Conservation (phyloP, 805 yeast genomes). For the Candida glaebosa region DNA sequence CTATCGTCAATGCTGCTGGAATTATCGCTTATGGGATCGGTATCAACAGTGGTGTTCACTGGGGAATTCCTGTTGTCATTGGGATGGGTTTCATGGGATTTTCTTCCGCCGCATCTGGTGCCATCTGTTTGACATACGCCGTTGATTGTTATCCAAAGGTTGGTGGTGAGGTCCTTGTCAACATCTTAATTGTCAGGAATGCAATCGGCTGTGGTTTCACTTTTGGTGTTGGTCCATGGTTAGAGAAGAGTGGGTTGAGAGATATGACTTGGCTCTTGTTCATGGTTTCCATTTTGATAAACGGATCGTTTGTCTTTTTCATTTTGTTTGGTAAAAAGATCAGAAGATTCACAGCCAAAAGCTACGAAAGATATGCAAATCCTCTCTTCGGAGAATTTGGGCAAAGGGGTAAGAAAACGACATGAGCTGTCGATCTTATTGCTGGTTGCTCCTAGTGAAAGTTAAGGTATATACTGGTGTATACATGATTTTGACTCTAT, state of each 20-base stretch:
- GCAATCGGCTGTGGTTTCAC: conserved; percentile 34
- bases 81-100: conserved; percentile 46
- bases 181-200: conserved; percentile 42
- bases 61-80: conserved; percentile 42
- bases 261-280: conserved; percentile 23
- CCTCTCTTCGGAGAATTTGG: conserved; percentile 18
- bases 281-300: conserved; percentile 26
- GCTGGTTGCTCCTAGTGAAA: background rate
- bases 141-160: conserved; percentile 43
- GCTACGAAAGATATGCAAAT: conserved; percentile 11
- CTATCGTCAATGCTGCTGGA: conserved; percentile 41
- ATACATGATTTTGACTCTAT: too few species aligned
- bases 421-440: background rate
- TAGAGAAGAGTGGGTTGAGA: conserved; percentile 14
- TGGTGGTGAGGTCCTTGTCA: conserved; percentile 42
- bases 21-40: conserved; percentile 45
- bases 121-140: conserved; percentile 42
- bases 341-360: conserved; percentile 17
- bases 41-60: conserved; percentile 28
- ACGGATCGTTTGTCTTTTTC: conserved; percentile 20
- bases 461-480: background rate
- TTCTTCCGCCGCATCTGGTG: conserved; percentile 44
- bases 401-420: background rate
- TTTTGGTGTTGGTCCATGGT: conserved; percentile 30
- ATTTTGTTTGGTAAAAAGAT: conserved; percentile 27